phyloP scores from a whole-genome alignment of 179 eudicot genomes.

The Camellia oleifera region DNA sequence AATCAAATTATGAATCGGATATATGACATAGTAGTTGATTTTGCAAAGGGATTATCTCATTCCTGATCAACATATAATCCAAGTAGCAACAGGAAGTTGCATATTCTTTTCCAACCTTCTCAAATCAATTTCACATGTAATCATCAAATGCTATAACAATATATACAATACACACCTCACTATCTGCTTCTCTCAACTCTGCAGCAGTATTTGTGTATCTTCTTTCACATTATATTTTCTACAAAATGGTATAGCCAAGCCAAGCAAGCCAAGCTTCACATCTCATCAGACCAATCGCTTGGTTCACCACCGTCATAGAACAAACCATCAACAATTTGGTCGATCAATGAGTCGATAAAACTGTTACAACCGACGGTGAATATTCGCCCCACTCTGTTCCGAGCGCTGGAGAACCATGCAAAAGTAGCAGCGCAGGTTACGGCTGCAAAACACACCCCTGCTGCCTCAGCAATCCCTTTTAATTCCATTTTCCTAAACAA shows the following conservation, averaged over 20 bases:
- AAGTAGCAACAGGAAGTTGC: too few species aligned
- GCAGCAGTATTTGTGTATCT: background rate
- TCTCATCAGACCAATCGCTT: slow-evolving; percentile 49
- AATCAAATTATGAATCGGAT: too few species aligned
- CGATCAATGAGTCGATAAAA: slow-evolving; percentile 73
- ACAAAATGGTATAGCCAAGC: slow-evolving; percentile 10
- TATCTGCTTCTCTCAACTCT: background rate
- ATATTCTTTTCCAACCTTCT: too few species aligned
- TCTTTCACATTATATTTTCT: too few species aligned
- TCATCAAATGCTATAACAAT: too few species aligned
- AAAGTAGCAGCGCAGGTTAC: slow-evolving; percentile 63
- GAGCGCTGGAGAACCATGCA: slow-evolving; percentile 72
- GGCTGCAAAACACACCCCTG: slow-evolving; percentile 62
- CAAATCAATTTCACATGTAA: too few species aligned
- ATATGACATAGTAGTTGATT: too few species aligned
- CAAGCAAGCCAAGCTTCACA: slow-evolving; percentile 4
- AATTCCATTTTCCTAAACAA: slow-evolving; percentile 82
- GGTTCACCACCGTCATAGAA: slow-evolving; percentile 54
- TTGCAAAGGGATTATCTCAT: too few species aligned
- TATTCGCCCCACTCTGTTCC: slow-evolving; percentile 61
- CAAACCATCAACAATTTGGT: slow-evolving; percentile 81
- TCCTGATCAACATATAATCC: too few species aligned
- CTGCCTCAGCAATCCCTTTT: slow-evolving; percentile 58
- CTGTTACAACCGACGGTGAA: slow-evolving; percentile 65
- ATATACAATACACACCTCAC: too few species aligned